phyloP scores from a whole-genome alignment of 2,329 filamentous ascomycete genomes.

The Fusarium xylarioides region DNA sequence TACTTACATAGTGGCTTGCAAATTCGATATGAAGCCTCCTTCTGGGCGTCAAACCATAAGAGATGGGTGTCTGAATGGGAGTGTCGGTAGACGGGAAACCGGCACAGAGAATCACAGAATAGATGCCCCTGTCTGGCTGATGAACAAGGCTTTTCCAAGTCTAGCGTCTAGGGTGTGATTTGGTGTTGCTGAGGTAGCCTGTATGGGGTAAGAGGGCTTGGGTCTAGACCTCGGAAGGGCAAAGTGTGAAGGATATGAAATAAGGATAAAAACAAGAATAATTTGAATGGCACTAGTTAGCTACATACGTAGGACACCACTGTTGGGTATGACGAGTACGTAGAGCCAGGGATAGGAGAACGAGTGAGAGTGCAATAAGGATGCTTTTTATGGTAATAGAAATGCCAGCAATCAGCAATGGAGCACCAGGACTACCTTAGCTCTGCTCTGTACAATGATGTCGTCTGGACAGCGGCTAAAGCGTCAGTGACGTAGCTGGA shows the following conservation, averaged over 20 bases:
- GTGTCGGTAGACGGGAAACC: constrained; percentile 27
- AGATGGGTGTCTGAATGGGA: background rate
- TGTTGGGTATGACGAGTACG: background rate
- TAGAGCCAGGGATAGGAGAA: background rate
- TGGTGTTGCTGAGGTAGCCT: background rate
- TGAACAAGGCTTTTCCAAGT: constrained; percentile 19
- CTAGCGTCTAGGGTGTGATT: constrained; percentile 1
- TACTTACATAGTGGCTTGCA: constrained; percentile 42
- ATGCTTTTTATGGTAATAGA: background rate
- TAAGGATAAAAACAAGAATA: constrained; percentile 8
- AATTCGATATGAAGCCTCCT: constrained; percentile 29
- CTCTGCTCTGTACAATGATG: constrained; percentile 5
- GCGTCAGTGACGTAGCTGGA: constrained; percentile 26
- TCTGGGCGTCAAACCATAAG: background rate
- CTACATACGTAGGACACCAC: background rate
- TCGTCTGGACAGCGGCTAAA: background rate
- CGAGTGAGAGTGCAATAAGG: background rate
- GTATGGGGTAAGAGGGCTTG: background rate
- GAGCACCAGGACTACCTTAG: background rate
- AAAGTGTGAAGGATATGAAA: background rate
- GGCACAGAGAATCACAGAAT: constrained; percentile 17
- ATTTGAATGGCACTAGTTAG: background rate
- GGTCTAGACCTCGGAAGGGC: constrained; percentile 16
- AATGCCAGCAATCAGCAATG: background rate
- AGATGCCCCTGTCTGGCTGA: constrained; percentile 27